These are phyloP conservation scores for Penicillium lividum DNA, from an alignment of 495 filamentous ascomycete genomes.

Conservation along the genomic window DNA sequence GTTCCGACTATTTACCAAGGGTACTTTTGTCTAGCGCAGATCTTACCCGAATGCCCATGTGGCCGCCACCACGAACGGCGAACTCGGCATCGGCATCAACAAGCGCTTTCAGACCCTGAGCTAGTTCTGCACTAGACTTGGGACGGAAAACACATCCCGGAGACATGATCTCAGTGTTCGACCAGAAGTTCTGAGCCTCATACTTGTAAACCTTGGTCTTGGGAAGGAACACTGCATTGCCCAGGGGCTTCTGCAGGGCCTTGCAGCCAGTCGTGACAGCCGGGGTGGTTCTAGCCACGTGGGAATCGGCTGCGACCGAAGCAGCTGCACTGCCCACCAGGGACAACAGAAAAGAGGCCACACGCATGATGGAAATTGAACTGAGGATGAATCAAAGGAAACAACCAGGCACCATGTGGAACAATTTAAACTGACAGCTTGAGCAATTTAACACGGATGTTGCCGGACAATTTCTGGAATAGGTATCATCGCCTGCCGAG, in stretches of 20 bases:
- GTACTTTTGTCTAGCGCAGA: conserved; percentile 19
- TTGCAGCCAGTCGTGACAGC: conserved; percentile 17
- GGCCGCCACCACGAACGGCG: conserved; percentile 40
- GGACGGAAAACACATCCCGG: conserved; percentile 39
- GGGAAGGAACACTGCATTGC: conserved; percentile 25
- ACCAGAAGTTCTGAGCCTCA: conserved; percentile 39
- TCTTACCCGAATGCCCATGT: conserved; percentile 40
- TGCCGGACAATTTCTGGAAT: conserved; percentile 9
- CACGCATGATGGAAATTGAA: conserved; percentile 21
- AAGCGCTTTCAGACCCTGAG: conserved; percentile 27
- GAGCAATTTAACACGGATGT: background rate
- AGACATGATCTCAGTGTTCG: conserved; percentile 38
- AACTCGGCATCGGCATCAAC: conserved; percentile 37
- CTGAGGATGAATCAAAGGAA: background rate
- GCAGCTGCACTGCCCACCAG: conserved; percentile 18
- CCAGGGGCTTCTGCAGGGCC: conserved; percentile 20
- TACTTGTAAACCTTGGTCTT: conserved; percentile 31
- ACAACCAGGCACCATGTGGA: background rate
- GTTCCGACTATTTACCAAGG: background rate
- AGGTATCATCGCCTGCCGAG: conserved; percentile 8
- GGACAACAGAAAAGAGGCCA: conserved; percentile 20
- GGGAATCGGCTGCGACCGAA: conserved; percentile 4
- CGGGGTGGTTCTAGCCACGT: background rate
- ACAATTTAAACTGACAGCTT: background rate
- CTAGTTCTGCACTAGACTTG: conserved; percentile 26